Evolutionary conservation across 2,329 filamentous ascomycete species (phyloP), one percentile per base, ranked within the genome.

Genomic region (Acrodontium crateriforme): DNA sequence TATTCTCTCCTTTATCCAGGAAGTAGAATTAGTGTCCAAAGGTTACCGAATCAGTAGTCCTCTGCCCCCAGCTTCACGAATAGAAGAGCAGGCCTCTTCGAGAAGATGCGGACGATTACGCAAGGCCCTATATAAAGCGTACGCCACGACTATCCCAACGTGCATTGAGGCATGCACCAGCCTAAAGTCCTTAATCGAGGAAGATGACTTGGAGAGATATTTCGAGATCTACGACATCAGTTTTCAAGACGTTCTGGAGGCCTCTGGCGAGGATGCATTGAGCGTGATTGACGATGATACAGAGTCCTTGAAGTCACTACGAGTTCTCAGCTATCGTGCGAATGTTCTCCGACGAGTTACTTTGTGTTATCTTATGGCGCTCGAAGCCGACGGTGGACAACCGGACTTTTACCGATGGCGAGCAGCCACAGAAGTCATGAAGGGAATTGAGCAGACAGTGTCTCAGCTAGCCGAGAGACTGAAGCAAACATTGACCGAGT

Each of bases 1-100:
- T 17, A 78, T 81, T 2, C 63, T 93, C 30, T 74, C 78, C 19
- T 68, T 93, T 35, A 77, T 94, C 37, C 85, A 93, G 52, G 85
- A 94, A 56, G 84, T 94, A n/a, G 85, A 94, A 58, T 66, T 94
- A 17, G 84, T 94, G 15, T 91, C 85, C 16, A 73, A 85, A 42
- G 85, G 85, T 13, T 94, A 92, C 54, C 69, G 81, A 56, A 65
- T 93, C 74, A 92, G 82, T 62, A 78, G 74, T 10, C 87, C 85
- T 14, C 59, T 95, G 18, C 87, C 89, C 5, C 89, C 89, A n/a
- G 78, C 94, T 35, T 91, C 80, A 40, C 74, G 87, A 24, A 65
- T 98, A 17, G 89, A 98, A 51, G 83, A 91, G 41, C 35, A 36
- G 9, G 74, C 74, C 35, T 73, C 73, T 23, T 70, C 66, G 6